These are phyloP conservation scores for Rhodosporidiobolus sp. DNA, from an alignment of 768 basidiomycete species.

Conservation along the genomic window DNA sequence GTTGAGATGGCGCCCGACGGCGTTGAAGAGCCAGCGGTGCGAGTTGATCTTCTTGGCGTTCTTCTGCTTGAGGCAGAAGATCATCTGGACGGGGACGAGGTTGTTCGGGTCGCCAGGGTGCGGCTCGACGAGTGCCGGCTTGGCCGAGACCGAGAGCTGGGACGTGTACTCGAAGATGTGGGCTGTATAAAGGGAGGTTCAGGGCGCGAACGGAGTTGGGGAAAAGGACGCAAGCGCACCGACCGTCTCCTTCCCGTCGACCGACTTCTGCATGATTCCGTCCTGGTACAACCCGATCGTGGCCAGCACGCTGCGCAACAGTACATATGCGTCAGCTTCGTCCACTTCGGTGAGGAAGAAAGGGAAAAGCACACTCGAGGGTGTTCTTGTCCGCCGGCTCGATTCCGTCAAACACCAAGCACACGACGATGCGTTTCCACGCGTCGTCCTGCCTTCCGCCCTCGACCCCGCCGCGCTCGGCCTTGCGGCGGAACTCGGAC, in stretches of 20 bases:
- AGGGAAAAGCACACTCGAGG: constrained; percentile 38
- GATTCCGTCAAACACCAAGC: constrained; percentile 76
- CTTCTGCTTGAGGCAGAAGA: constrained; percentile 56
- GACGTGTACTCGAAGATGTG: constrained; percentile 99
- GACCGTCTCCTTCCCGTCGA: constrained; percentile 58
- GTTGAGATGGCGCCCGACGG: constrained; percentile 59
- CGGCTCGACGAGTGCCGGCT: constrained; percentile 85
- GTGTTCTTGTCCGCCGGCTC: constrained; percentile 84
- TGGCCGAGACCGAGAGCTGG: constrained; percentile 85
- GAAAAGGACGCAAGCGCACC: constrained; percentile 12
- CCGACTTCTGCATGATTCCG: constrained; percentile 45
- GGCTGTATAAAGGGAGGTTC: constrained; percentile 59
- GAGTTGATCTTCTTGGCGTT: constrained; percentile 97
- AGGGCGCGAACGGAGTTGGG: not conserved
- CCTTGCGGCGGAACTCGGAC: constrained; percentile 82
- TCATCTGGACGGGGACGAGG: constrained; percentile 58
- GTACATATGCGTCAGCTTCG: not conserved
- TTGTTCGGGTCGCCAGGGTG: constrained; percentile 87
- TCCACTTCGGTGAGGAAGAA: not conserved
- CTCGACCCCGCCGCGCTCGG: constrained; percentile 76
- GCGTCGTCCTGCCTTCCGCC: constrained; percentile 49
- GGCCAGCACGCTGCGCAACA: constrained; percentile 37
- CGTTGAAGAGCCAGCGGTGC: constrained; percentile 97
- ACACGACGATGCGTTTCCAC: constrained; percentile 75
- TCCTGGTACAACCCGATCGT: constrained; percentile 54